These are phyloP conservation scores for Pseudogymnoascus sp. DNA, from an alignment of 2,329 filamentous ascomycete species.

Conservation along the genomic window DNA sequence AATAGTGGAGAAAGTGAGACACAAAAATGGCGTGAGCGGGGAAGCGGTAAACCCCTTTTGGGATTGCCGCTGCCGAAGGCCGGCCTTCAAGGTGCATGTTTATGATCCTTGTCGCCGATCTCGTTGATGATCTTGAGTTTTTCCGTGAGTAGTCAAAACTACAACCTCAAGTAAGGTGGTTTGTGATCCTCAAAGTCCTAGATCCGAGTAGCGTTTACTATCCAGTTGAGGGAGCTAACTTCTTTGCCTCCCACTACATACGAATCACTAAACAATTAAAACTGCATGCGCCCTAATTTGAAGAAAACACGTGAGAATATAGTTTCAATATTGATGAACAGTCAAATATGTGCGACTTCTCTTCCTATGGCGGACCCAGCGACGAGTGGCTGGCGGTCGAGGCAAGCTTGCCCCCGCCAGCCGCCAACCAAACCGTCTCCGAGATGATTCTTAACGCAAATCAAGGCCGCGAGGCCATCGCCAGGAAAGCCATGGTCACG, in stretches of 20 bases:
- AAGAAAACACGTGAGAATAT: background rate
- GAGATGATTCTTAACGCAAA: background rate
- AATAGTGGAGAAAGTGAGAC: background rate
- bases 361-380: constrained; percentile 33
- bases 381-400: constrained; percentile 37
- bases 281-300: background rate
- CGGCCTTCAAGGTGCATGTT: background rate
- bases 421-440: background rate
- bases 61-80: background rate
- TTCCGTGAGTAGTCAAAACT: background rate
- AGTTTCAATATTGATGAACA: background rate
- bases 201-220: background rate
- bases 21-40: background rate
- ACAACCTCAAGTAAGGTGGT: background rate
- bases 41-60: background rate
- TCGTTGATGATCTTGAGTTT: background rate
- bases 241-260: background rate
- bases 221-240: background rate
- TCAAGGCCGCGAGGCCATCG: background rate
- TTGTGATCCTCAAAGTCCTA: background rate
- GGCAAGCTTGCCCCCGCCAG: background rate
- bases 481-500: background rate
- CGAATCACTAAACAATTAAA: background rate
- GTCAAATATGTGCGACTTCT: constrained; percentile 29
- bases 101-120: background rate